A percentile compares a stretch with the other conserved stretches of the same genome.
These are phyloP conservation scores for Euphorbia pulcherrima DNA, from an alignment of 345 rosid species.

Conservation along the genomic window DNA sequence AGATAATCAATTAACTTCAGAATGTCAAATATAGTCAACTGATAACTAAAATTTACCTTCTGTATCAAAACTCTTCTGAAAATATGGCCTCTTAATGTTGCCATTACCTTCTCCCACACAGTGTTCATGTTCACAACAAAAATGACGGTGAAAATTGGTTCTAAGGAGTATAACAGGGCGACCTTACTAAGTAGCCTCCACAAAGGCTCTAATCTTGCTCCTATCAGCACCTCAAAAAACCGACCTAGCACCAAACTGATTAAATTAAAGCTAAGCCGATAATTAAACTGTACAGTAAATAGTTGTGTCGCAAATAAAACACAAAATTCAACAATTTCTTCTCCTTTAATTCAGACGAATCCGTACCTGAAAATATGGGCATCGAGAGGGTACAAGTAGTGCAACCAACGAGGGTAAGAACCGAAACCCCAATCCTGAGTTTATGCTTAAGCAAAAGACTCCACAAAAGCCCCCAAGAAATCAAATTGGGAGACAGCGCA, in stretches of 20 bases:
- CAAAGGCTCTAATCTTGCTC: slow-evolving; percentile 67
- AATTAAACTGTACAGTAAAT: not conserved
- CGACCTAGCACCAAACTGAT: slow-evolving; percentile 41
- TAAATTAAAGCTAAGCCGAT: not conserved
- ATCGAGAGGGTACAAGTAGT: slow-evolving; percentile 78
- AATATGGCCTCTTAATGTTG: slow-evolving; percentile 69
- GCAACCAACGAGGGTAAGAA: slow-evolving; percentile 59
- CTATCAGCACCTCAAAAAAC: slow-evolving; percentile 81
- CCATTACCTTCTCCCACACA: slow-evolving; percentile 88
- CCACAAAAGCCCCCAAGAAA: slow-evolving; percentile 62
- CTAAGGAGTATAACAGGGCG: slow-evolving; percentile 65
- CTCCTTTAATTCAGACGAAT: not conserved
- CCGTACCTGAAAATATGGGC: slow-evolving; percentile 80
- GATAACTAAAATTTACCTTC: slow-evolving; percentile 41
- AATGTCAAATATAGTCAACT: not conserved
- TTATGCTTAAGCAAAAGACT: slow-evolving; percentile 58
- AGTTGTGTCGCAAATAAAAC: not conserved
- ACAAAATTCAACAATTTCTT: not conserved
- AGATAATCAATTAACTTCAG: not conserved
- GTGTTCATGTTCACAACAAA: slow-evolving; percentile 68
- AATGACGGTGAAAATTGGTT: slow-evolving; percentile 74
- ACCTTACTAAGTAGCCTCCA: slow-evolving; percentile 70
- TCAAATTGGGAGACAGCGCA: slow-evolving; percentile 38
- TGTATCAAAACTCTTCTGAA: slow-evolving; percentile 76
- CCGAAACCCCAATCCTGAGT: slow-evolving; percentile 44